Evolutionary conservation across 192 early-diverging fungal species (phyloP).

Genomic region (Rhizoclosmatium globosum): DNA sequence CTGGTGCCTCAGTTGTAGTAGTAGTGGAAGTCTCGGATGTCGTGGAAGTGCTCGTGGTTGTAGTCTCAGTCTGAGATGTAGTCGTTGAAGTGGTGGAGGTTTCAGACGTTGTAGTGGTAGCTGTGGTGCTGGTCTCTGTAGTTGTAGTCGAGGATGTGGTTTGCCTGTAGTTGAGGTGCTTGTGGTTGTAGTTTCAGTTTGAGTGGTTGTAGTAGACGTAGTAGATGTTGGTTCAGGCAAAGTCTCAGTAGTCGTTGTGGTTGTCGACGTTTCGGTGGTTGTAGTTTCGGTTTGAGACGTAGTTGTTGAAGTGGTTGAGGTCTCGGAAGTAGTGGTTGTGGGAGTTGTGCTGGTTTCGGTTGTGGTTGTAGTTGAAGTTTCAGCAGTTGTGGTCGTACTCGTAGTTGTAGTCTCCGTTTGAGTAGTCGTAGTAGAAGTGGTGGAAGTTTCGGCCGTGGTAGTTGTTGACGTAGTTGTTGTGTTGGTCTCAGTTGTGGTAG

Average conservation of each 20-base stretch:
- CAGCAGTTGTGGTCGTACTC: background rate
- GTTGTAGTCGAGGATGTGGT: background rate
- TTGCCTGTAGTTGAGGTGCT: constrained; percentile 4
- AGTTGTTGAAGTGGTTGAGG: constrained; percentile 4
- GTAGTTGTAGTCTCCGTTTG: constrained; percentile 1
- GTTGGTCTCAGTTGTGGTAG: background rate
- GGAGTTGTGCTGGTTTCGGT: background rate
- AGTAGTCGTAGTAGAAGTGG: constrained; percentile 3
- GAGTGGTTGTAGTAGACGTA: background rate
- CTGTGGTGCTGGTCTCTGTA: constrained; percentile 7
- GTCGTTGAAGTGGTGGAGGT: constrained; percentile 1
- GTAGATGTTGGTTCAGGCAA: background rate
- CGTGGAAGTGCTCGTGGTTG: background rate
- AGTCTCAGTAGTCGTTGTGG: background rate
- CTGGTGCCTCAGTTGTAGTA: background rate
- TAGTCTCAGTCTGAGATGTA: background rate
- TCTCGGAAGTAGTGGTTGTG: background rate
- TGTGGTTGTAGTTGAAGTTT: background rate
- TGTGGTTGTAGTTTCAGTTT: background rate
- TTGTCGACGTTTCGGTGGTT: background rate
- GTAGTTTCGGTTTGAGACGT: constrained; percentile 5
- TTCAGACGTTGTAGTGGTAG: background rate
- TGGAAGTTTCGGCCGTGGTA: background rate
- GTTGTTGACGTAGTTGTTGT: background rate
- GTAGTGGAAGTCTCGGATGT: background rate